Percentiles rank a stretch among this genome's conserved stretches.
phyloP scores from a whole-genome alignment of 768 basidiomycete species.

The Leccinum boreale region DNA sequence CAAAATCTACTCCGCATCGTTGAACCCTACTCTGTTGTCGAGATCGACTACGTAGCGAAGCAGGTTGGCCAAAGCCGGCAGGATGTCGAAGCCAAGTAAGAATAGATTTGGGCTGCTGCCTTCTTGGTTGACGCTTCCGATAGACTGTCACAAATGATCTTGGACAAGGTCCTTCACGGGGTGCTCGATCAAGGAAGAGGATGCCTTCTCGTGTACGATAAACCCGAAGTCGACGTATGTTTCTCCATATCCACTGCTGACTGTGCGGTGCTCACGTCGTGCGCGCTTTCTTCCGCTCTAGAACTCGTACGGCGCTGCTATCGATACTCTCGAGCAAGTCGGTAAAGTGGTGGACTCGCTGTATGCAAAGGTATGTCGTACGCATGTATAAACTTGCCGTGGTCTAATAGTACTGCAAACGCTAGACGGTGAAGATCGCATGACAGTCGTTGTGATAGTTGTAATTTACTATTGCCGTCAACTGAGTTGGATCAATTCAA shows the following conservation, averaged over 20 bases:
- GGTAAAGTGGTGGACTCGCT: slow-evolving; percentile 92
- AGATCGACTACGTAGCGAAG: slow-evolving; percentile 84
- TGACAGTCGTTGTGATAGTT: slow-evolving; percentile 10
- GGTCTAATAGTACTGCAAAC: neutral
- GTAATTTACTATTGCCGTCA: neutral
- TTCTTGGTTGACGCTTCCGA: slow-evolving; percentile 3
- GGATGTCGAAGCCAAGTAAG: slow-evolving; percentile 88
- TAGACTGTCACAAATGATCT: slow-evolving; percentile 96
- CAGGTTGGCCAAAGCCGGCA: slow-evolving; percentile 84
- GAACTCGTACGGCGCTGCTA: slow-evolving; percentile 86
- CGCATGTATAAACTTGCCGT: neutral
- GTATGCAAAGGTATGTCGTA: slow-evolving; percentile 69
- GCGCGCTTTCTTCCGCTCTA: slow-evolving; percentile 29
- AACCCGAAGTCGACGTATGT: slow-evolving; percentile 81
- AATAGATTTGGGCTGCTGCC: neutral
- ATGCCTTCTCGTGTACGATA: slow-evolving; percentile 87
- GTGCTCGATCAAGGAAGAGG: slow-evolving; percentile 97
- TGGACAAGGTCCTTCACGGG: slow-evolving; percentile 91
- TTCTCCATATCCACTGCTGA: neutral
- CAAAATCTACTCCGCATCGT: slow-evolving; percentile 95
- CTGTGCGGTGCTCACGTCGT: slow-evolving; percentile 1
- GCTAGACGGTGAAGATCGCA: slow-evolving; percentile 44
- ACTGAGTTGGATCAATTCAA: neutral
- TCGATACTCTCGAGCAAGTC: slow-evolving; percentile 86
- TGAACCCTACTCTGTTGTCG: slow-evolving; percentile 92